A percentile compares a stretch with the other conserved stretches of the same genome.
Evolutionary conservation across 106 monocot species (phyloP).

Genomic region (Gastrodia elata): DNA sequence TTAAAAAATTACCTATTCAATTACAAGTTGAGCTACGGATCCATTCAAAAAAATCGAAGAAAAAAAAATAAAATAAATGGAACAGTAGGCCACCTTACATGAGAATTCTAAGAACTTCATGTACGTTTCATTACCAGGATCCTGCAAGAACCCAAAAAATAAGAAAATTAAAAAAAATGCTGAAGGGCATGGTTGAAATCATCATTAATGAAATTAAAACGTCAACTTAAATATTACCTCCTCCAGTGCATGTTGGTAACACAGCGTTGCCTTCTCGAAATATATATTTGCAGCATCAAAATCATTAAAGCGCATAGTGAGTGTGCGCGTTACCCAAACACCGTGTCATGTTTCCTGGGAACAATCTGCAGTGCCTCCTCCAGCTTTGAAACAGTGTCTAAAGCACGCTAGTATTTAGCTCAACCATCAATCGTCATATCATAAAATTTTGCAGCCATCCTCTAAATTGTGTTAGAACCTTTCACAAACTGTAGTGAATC

Average conservation of each 20-base stretch:
- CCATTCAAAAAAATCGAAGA: neutral
- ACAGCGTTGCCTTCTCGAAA: constrained; percentile 56
- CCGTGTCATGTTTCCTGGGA: constrained; percentile 78
- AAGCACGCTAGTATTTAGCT: no score
- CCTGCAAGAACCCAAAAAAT: constrained; percentile 25
- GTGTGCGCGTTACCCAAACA: constrained; percentile 88
- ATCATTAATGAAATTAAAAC: neutral
- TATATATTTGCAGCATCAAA: constrained; percentile 32
- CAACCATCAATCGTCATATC: neutral
- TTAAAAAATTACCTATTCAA: neutral
- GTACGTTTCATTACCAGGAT: constrained; percentile 73
- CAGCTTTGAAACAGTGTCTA: constrained; percentile 66
- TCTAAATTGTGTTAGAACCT: neutral
- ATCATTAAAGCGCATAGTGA: constrained; percentile 42
- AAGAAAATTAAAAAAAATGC: no score
- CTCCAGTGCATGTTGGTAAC: constrained; percentile 56
- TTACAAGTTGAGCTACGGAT: neutral
- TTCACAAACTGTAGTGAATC: constrained; percentile 5
- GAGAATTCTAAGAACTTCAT: constrained; percentile 69
- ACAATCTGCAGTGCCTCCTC: constrained; percentile 67
- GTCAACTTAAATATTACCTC: constrained; percentile 25
- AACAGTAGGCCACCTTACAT: constrained; percentile 30
- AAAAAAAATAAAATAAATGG: neutral
- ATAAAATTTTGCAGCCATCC: neutral
- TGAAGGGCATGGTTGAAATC: neutral